Evolutionary conservation across 148 eudicot genomes (phyloP).

Genomic region (Fallopia convolvulus): DNA sequence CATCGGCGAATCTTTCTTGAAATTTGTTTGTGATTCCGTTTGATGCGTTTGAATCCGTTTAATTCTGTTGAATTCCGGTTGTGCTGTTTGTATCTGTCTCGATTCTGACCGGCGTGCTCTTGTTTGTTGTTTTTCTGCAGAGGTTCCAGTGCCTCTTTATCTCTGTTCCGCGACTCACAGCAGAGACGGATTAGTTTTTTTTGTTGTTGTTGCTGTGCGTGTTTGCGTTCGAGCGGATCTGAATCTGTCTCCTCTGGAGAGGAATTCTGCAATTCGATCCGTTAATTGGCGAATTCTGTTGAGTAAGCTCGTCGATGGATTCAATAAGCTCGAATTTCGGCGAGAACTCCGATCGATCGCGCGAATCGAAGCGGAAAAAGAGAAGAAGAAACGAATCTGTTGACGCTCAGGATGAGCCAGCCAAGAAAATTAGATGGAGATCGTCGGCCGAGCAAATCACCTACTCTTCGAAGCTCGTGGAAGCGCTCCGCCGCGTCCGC

Average conservation of each 20-base stretch:
- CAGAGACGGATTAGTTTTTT: not conserved
- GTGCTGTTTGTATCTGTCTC: not conserved
- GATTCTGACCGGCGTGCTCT: not conserved
- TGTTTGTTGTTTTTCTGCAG: not conserved
- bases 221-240: not conserved
- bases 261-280: not conserved
- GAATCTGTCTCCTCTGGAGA: not conserved
- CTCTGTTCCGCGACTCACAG: not conserved
- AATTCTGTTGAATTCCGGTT: not conserved
- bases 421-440: slow-evolving; percentile 41
- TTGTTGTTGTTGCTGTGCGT: not conserved
- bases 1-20: not conserved
- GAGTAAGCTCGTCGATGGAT: slow-evolving; percentile 9
- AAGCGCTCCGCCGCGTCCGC: slow-evolving; percentile 55
- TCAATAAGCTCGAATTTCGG: slow-evolving; percentile 28
- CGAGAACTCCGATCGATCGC: slow-evolving; percentile 17
- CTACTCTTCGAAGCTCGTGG: slow-evolving; percentile 49
- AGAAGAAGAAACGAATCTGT: slow-evolving; percentile 20
- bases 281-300: not conserved
- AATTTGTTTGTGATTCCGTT: not conserved
- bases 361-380: slow-evolving; percentile 31
- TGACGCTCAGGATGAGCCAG: not conserved
- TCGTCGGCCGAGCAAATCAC: slow-evolving; percentile 39
- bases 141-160: not conserved
- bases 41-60: not conserved